phyloP scores from a whole-genome alignment of 2,329 filamentous ascomycete genomes.

The Diaporthe batatas region DNA sequence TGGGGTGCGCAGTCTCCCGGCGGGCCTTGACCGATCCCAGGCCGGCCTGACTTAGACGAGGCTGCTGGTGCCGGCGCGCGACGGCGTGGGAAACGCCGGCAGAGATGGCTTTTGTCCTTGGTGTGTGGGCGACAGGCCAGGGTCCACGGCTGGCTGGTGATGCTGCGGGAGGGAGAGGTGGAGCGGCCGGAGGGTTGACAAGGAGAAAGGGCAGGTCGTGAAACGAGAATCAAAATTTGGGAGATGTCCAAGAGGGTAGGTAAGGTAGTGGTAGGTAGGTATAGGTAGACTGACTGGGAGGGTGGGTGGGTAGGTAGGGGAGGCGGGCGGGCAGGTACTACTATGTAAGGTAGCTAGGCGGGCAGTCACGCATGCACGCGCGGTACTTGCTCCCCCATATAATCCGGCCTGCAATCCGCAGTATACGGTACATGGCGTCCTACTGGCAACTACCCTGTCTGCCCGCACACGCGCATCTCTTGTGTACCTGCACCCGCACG shows the following conservation, averaged over 20 bases:
- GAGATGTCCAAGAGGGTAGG: slow-evolving; percentile 35
- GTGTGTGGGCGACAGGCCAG: slow-evolving; percentile 21
- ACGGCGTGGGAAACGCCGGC: slow-evolving; percentile 24
- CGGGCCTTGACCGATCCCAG: slow-evolving; percentile 40
- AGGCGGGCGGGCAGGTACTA: neutral
- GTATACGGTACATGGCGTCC: slow-evolving; percentile 2
- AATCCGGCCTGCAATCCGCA: neutral
- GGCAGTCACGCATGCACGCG: slow-evolving; percentile 14
- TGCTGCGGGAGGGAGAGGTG: slow-evolving; percentile 28
- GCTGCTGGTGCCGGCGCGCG: slow-evolving; percentile 38
- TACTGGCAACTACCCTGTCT: slow-evolving; percentile 15
- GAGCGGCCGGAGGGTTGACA: slow-evolving; percentile 36
- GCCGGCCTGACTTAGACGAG: slow-evolving; percentile 42
- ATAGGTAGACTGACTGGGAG: neutral
- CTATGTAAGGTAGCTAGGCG: neutral
- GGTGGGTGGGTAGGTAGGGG: neutral
- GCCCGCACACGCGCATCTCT: slow-evolving; percentile 22
- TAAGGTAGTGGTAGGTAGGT: neutral
- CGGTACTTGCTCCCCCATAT: slow-evolving; percentile 13
- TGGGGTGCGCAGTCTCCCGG: slow-evolving; percentile 40
- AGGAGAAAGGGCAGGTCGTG: slow-evolving; percentile 42
- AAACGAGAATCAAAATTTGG: slow-evolving; percentile 43
- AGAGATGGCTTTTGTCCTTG: slow-evolving; percentile 27
- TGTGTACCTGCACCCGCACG: slow-evolving; percentile 31
- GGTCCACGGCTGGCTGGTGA: slow-evolving; percentile 26